Conservation (phyloP, 1,284 basidiomycete species). For the Fomitopsis pinicola region DNA sequence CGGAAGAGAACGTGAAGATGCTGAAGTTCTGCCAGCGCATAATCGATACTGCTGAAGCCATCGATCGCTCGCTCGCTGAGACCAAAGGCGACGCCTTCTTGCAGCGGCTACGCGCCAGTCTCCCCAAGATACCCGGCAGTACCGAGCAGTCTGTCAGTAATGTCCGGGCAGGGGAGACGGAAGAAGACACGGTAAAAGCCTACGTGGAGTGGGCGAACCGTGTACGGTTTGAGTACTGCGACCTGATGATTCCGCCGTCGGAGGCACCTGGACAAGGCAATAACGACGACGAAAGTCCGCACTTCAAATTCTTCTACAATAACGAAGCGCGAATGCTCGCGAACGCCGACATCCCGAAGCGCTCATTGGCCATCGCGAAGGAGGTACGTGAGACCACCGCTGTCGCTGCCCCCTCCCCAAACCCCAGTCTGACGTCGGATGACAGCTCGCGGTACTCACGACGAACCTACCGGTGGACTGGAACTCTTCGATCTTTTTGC, state of each 20-base stretch:
- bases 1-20: slow-evolving; percentile 69
- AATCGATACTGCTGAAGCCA: slow-evolving; percentile 70
- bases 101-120: slow-evolving; percentile 64
- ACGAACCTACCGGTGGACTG: slow-evolving; percentile 87
- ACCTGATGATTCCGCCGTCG: slow-evolving; percentile 52
- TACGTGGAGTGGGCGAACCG: slow-evolving; percentile 82
- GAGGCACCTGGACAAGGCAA: slow-evolving; percentile 23
- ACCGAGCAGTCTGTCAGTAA: slow-evolving; percentile 30
- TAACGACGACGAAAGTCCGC: slow-evolving; percentile 50
- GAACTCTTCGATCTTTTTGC: slow-evolving; percentile 86
- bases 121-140: slow-evolving; percentile 66
- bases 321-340: slow-evolving; percentile 77
- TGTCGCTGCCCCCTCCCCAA: slow-evolving; percentile 3
- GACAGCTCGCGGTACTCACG: slow-evolving; percentile 81
- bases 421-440: not conserved
- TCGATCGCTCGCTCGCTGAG: slow-evolving; percentile 80
- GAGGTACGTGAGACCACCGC: slow-evolving; percentile 46
- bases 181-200: slow-evolving; percentile 61
- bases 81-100: slow-evolving; percentile 85
- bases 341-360: slow-evolving; percentile 77
- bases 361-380: slow-evolving; percentile 89
- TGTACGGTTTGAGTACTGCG: slow-evolving; percentile 84
- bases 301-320: slow-evolving; percentile 78
- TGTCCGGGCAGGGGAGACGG: slow-evolving; percentile 50
- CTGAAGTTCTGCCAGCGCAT: slow-evolving; percentile 76